These are phyloP conservation scores for Xylaria multiplex DNA, from an alignment of 2,329 filamentous ascomycete genomes.

Conservation along the genomic window DNA sequence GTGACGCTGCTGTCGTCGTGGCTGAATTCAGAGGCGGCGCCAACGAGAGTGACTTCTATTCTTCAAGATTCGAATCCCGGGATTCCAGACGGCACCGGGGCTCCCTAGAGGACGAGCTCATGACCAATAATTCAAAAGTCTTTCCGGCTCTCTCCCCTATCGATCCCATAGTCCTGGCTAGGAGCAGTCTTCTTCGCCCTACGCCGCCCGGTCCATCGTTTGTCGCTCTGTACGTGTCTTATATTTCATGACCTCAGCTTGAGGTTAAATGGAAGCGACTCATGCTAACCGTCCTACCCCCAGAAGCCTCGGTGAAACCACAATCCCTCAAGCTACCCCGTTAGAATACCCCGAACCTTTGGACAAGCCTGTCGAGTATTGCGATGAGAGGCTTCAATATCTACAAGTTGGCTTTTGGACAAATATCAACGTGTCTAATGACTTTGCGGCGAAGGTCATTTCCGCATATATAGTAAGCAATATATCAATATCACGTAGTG, in stretches of 20 bases:
- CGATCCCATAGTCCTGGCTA: slow-evolving; percentile 12
- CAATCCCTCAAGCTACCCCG: not conserved
- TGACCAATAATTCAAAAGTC: slow-evolving; percentile 40
- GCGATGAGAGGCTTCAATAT: slow-evolving; percentile 25
- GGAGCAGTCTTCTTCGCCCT: slow-evolving; percentile 29
- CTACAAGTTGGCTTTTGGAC: slow-evolving; percentile 32
- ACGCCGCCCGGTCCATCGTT: not conserved
- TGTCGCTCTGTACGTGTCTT: slow-evolving; percentile 20
- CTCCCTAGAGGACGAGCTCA: slow-evolving; percentile 42
- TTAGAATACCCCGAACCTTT: not conserved
- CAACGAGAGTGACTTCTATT: not conserved
- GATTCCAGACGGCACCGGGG: slow-evolving; percentile 7
- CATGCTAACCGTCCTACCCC: not conserved
- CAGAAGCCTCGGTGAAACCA: not conserved
- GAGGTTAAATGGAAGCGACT: not conserved
- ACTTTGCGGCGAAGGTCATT: slow-evolving; percentile 30
- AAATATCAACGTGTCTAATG: slow-evolving; percentile 21
- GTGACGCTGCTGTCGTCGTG: slow-evolving; percentile 39
- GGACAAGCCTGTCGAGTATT: slow-evolving; percentile 13
- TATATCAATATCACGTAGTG: not conserved
- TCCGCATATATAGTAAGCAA: slow-evolving; percentile 33
- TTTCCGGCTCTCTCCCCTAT: slow-evolving; percentile 40
- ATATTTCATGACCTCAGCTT: not conserved
- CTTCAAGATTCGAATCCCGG: not conserved
- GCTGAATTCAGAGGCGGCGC: slow-evolving; percentile 34